A percentile compares a stretch with the other conserved stretches of the same genome.
Conservation (phyloP, 1,284 basidiomycete genomes). For the Cryptococcus sp. region DNA sequence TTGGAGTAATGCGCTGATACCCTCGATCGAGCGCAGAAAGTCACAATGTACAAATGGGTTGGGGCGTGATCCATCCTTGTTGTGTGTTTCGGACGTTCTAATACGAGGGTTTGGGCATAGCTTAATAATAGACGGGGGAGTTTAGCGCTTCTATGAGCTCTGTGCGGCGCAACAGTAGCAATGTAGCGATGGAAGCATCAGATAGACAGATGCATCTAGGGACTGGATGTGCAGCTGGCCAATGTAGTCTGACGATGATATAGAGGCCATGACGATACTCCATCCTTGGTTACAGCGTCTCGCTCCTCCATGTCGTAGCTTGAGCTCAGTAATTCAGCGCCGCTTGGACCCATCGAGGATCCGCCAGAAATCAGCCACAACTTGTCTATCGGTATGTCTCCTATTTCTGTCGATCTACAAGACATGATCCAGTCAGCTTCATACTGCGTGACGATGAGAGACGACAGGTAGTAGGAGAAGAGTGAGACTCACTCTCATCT, state of each 20-base stretch:
- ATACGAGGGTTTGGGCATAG: no score
- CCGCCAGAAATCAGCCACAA: constrained; percentile 94
- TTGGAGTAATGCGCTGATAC: background rate
- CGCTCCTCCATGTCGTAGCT: background rate
- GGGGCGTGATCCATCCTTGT: constrained; percentile 17
- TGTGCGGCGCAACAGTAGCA: no score
- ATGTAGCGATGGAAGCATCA: background rate
- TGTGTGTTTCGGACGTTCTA: background rate
- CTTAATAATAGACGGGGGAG: no score
- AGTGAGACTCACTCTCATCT: constrained; percentile 70
- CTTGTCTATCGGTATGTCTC: constrained; percentile 92
- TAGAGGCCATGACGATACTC: background rate
- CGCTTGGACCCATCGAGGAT: constrained; percentile 62
- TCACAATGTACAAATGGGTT: constrained; percentile 33
- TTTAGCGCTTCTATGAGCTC: no score
- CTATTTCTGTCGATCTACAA: constrained; percentile 82
- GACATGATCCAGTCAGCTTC: constrained; percentile 6
- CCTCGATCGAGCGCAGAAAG: constrained; percentile 2
- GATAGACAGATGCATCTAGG: background rate
- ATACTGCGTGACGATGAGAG: no score
- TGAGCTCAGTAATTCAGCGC: constrained; percentile 5
- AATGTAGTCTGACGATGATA: background rate
- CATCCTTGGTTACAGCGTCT: background rate
- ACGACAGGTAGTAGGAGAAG: background rate
- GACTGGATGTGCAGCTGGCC: background rate